These are phyloP conservation scores for Amyloporia xantha DNA, from an alignment of 768 basidiomycete species.

Conservation along the genomic window DNA sequence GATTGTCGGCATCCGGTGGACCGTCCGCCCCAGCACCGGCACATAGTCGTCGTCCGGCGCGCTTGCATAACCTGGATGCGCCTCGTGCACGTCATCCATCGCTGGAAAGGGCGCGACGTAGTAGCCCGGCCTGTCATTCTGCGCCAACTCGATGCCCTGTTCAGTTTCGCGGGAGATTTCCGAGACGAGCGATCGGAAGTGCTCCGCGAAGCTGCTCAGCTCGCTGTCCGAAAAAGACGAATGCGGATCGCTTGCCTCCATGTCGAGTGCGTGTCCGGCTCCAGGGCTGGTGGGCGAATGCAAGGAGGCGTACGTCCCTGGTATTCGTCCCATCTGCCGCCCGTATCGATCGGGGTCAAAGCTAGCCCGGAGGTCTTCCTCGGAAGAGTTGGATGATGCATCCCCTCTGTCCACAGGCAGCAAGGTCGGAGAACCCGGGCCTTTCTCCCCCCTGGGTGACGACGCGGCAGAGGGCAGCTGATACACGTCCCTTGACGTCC, in stretches of 20 bases:
- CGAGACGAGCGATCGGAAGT: slow-evolving; percentile 43
- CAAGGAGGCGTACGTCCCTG: slow-evolving; percentile 13
- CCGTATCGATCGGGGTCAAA: slow-evolving; percentile 11
- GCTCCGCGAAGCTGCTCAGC: slow-evolving; percentile 38
- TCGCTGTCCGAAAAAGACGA: slow-evolving; percentile 26
- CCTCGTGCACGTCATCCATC: slow-evolving; percentile 7
- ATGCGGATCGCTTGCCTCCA: not conserved
- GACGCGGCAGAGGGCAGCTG: slow-evolving; percentile 4
- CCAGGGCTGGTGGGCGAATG: slow-evolving; percentile 1
- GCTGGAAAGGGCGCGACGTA: slow-evolving; percentile 8
- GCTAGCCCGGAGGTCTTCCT: slow-evolving; percentile 5
- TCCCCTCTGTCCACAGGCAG: not conserved
- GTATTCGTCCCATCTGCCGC: not conserved
- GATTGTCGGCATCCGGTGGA: slow-evolving; percentile 77
- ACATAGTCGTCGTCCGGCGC: slow-evolving; percentile 45
- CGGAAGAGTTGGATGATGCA: slow-evolving; percentile 10
- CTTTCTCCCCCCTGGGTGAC: not conserved
- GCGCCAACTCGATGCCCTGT: slow-evolving; percentile 35
- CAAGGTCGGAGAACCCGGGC: not conserved
- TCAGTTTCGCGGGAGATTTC: slow-evolving; percentile 50
- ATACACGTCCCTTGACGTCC: slow-evolving; percentile 5
- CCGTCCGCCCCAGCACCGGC: slow-evolving; percentile 53
- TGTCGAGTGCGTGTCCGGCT: not conserved
- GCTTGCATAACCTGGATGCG: not conserved
- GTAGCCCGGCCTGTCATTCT: slow-evolving; percentile 13